Conservation (phyloP, 2,329 filamentous ascomycete species). For the Aspergillus eucalypticola region DNA sequence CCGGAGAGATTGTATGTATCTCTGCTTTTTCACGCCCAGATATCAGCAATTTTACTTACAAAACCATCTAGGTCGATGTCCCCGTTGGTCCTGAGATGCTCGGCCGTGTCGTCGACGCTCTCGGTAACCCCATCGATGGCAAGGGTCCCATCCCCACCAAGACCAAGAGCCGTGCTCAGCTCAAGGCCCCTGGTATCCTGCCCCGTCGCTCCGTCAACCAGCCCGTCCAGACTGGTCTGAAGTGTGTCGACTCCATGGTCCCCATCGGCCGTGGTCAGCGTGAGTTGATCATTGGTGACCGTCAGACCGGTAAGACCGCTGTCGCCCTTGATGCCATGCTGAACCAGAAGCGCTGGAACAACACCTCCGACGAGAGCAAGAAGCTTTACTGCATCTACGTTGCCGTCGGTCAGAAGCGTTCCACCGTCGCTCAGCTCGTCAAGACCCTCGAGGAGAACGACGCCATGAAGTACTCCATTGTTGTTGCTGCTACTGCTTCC, state of each 20-base stretch:
- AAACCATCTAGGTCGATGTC: conserved; percentile 74
- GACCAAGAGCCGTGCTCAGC: conserved; percentile 91
- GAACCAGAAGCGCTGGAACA: conserved; percentile 99
- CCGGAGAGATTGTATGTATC: conserved; percentile 89
- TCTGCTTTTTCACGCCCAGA: neutral
- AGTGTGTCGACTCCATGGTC: conserved; percentile 99
- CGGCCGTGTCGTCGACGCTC: conserved; percentile 96
- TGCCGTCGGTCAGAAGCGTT: conserved; percentile 98
- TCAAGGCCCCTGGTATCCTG: conserved; percentile 98
- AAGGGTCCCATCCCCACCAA: conserved; percentile 95
- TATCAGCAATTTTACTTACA: conserved; percentile 16
- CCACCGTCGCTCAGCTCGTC: conserved; percentile 97
- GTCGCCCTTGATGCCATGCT: conserved; percentile 97
- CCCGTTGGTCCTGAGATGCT: conserved; percentile 91
- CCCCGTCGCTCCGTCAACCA: conserved; percentile 96
- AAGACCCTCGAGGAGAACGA: conserved; percentile 99
- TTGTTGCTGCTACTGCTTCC: conserved; percentile 95
- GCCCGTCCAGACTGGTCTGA: conserved; percentile 98
- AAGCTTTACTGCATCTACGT: conserved; percentile 99
- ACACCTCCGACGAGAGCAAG: conserved; percentile 86
- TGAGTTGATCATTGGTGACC: conserved; percentile 99
- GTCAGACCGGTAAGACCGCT: conserved; percentile 99
- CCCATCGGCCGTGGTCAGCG: conserved; percentile 99
- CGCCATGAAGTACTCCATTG: conserved; percentile 95
- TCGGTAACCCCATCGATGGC: conserved; percentile 98